Conservation (phyloP, 345 rosid species). For the Balakata baccata region DNA sequence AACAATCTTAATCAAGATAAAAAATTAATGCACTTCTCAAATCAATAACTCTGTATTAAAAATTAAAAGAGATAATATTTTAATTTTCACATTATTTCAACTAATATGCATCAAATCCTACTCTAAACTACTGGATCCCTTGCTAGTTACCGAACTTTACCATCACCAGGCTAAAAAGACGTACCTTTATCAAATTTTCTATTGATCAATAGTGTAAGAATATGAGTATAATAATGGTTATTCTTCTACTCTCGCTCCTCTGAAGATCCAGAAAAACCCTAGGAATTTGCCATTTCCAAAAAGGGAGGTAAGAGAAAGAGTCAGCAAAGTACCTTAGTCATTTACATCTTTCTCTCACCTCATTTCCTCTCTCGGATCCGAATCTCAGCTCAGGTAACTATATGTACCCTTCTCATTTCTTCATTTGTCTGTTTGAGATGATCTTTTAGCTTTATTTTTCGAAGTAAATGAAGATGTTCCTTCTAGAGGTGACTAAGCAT, state of each 20-base stretch:
- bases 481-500: neutral
- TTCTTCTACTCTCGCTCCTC: slow-evolving; percentile 27
- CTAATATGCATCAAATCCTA: no score
- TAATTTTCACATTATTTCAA: no score
- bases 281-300: slow-evolving; percentile 32
- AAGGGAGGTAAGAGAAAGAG: slow-evolving; percentile 29
- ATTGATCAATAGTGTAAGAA: no score
- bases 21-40: no score
- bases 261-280: slow-evolving; percentile 61
- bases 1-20: no score
- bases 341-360: slow-evolving; percentile 23
- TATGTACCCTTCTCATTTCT: neutral
- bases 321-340: neutral
- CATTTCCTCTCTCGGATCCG: slow-evolving; percentile 16
- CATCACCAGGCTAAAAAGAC: no score
- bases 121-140: no score
- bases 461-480: neutral
- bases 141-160: no score
- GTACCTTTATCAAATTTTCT: no score
- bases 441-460: neutral
- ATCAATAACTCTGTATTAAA: no score
- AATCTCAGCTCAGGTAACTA: slow-evolving; percentile 11
- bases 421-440: neutral
- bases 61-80: no score
- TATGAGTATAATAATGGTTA: no score